Conservation (phyloP, 116 monocot species). For the Iris pallida region DNA sequence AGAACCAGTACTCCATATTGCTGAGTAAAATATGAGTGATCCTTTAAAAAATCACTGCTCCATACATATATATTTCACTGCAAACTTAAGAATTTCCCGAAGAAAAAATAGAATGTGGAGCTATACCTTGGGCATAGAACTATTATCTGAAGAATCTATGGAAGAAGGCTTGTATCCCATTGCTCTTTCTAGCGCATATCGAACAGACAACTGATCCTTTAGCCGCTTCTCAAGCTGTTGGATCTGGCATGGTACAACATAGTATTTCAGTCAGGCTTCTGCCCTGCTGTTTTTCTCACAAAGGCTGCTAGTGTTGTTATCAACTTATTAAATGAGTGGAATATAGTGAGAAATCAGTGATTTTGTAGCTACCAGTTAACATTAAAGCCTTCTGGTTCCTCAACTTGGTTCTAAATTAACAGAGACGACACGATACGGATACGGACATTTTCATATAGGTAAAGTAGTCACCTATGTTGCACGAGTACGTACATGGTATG, state of each 20-base stretch:
- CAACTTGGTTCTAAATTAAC: too few relatives aligned
- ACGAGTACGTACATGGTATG: too few relatives aligned
- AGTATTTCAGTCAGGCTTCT: background rate
- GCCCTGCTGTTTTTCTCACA: background rate
- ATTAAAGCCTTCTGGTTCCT: too few relatives aligned
- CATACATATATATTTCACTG: background rate
- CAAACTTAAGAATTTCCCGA: background rate
- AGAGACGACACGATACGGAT: too few relatives aligned
- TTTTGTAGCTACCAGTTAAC: too few relatives aligned
- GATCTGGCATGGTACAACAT: constrained; percentile 38
- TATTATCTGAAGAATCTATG: constrained; percentile 30
- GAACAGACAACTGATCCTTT: constrained; percentile 56
- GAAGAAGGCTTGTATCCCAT: constrained; percentile 42
- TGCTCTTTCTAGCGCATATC: constrained; percentile 56
- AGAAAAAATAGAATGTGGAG: background rate
- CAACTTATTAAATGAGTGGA: too few relatives aligned
- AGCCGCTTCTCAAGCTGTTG: constrained; percentile 63
- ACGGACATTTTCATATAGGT: too few relatives aligned
- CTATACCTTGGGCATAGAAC: constrained; percentile 60
- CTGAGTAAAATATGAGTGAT: too few relatives aligned
- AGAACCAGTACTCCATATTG: background rate
- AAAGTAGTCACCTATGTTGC: too few relatives aligned
- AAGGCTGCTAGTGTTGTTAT: too few relatives aligned
- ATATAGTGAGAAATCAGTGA: too few relatives aligned
- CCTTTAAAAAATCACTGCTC: too few relatives aligned